phyloP scores from a whole-genome alignment of 2,329 filamentous ascomycete species.

The Chrysoporthe austroafricana region DNA sequence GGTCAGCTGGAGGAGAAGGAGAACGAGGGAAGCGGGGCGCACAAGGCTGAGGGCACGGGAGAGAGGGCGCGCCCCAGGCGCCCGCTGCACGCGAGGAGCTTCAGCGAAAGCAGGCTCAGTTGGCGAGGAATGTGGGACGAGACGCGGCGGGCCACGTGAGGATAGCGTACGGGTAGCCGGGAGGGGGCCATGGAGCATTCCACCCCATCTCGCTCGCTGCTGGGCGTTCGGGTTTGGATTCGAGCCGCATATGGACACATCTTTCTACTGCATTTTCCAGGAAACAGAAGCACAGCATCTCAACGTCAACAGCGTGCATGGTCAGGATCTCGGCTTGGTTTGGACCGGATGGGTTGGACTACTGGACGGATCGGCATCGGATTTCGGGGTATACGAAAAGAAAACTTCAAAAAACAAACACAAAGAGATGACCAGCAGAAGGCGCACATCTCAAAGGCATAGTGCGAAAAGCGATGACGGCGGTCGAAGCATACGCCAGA shows the following conservation, averaged over 20 bases:
- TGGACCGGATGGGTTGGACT: background rate
- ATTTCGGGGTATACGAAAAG: background rate
- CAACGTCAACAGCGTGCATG: background rate
- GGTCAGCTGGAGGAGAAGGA: background rate
- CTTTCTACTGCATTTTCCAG: background rate
- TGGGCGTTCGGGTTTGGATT: background rate
- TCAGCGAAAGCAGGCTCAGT: background rate
- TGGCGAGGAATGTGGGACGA: constrained; percentile 8
- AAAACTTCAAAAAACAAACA: background rate
- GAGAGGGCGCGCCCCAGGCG: constrained; percentile 1
- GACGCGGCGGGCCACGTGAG: constrained; percentile 1
- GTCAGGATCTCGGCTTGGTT: background rate
- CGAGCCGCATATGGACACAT: background rate
- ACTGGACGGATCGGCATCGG: background rate
- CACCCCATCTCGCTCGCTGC: background rate
- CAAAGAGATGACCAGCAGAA: background rate
- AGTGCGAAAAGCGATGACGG: background rate
- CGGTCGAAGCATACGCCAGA: background rate
- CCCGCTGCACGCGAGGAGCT: background rate
- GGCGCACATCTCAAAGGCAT: background rate
- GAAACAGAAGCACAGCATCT: background rate
- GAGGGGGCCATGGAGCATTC: background rate
- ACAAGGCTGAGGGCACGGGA: background rate
- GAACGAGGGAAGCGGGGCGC: background rate
- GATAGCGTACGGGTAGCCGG: background rate